These are phyloP conservation scores for Candida stauntonica DNA, from an alignment of 805 yeast species.

Conservation along the genomic window DNA sequence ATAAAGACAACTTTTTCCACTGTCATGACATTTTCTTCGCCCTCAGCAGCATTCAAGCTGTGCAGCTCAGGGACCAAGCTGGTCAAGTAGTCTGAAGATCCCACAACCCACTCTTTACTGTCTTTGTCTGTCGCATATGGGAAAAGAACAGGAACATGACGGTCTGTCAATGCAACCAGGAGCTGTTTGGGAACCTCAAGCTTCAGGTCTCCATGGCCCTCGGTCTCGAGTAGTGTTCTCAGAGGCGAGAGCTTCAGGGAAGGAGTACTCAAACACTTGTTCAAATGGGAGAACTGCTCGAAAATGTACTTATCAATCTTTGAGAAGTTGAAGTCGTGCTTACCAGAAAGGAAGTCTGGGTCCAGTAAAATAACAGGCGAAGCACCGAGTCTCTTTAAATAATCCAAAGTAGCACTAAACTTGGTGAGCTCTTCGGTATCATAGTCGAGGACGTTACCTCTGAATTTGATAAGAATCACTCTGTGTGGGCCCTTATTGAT, in stretches of 20 bases:
- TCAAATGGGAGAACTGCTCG: conserved; percentile 21
- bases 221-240: conserved; percentile 11
- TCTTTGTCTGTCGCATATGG: conserved; percentile 66
- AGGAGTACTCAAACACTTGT: conserved; percentile 6
- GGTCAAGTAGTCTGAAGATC: conserved; percentile 38
- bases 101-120: conserved; percentile 35
- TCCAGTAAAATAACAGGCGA: conserved; percentile 22
- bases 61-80: conserved; percentile 27
- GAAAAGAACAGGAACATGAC: conserved; percentile 41
- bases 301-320: conserved; percentile 16
- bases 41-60: conserved; percentile 19
- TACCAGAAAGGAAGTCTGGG: conserved; percentile 22
- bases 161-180: conserved; percentile 6
- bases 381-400: conserved; percentile 22
- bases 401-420: conserved; percentile 20
- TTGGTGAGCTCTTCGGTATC: conserved; percentile 11
- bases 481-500: conserved; percentile 27
- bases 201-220: conserved; percentile 1
- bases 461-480: conserved; percentile 26
- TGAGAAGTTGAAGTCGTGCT: conserved; percentile 14
- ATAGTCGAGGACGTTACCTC: conserved; percentile 22
- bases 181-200: conserved; percentile 11
- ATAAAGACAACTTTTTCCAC: conserved; percentile 80
- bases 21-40: conserved; percentile 28
- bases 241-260: conserved; percentile 17